phyloP scores from a whole-genome alignment of 31 red algal genomes.

The Asparagopsis taxiformis region DNA sequence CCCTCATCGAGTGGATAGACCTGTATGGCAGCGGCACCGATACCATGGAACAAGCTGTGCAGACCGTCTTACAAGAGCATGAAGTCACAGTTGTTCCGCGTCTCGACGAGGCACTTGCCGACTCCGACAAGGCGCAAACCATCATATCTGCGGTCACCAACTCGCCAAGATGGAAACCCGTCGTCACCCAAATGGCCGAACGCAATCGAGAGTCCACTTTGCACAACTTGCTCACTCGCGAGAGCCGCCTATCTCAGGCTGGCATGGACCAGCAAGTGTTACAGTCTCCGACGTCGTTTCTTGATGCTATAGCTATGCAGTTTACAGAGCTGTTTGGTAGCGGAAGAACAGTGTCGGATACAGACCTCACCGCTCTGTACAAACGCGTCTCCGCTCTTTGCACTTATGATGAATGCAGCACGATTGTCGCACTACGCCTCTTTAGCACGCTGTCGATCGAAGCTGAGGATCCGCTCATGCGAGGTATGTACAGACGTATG shows the following conservation, averaged over 20 bases:
- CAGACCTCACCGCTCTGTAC: slow-evolving; percentile 5
- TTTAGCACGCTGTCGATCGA: slow-evolving; percentile 10
- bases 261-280: slow-evolving; percentile 19
- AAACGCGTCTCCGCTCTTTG: slow-evolving; percentile 16
- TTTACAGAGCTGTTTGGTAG: slow-evolving; percentile 13
- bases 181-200: slow-evolving; percentile 25
- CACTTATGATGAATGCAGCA: slow-evolving; percentile 40
- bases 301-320: slow-evolving; percentile 25
- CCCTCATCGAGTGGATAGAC: slow-evolving; percentile 35
- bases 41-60: slow-evolving; percentile 26
- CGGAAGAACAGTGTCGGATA: not conserved
- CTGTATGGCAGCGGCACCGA: slow-evolving; percentile 14
- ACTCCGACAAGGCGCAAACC: slow-evolving; percentile 8
- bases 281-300: slow-evolving; percentile 8
- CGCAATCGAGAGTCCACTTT: slow-evolving; percentile 30
- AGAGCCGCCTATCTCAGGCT: slow-evolving; percentile 27
- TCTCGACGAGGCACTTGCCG: slow-evolving; percentile 29
- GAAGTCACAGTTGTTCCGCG: slow-evolving; percentile 36
- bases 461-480: slow-evolving; percentile 5
- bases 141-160: slow-evolving; percentile 15
- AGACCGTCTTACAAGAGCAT: slow-evolving; percentile 22
- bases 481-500: slow-evolving; percentile 21
- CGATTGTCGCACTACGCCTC: slow-evolving; percentile 16
- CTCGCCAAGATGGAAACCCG: slow-evolving; percentile 30
- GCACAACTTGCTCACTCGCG: slow-evolving; percentile 38